Evolutionary conservation across 164 flowering plant genomes (phyloP).

Genomic region (Tetrastigma voinierianum): DNA sequence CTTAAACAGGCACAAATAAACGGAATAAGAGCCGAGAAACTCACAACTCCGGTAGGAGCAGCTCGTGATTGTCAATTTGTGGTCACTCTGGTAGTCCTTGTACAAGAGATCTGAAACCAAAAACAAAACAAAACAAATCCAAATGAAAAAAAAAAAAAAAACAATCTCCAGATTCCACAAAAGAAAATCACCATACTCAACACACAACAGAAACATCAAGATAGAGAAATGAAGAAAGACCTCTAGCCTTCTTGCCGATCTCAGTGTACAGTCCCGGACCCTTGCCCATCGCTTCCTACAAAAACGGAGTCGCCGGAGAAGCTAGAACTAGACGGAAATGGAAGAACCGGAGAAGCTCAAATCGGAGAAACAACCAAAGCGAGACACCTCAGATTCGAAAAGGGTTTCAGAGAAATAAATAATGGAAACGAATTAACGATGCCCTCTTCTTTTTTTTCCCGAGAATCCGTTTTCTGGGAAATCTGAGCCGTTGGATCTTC

Average conservation of each 20-base stretch:
- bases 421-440: too few species aligned
- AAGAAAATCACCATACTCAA: background rate
- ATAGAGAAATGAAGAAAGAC: slow-evolving; percentile 11
- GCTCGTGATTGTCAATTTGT: slow-evolving; percentile 63
- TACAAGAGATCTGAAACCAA: slow-evolving; percentile 49
- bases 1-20: background rate
- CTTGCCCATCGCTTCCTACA: slow-evolving; percentile 27
- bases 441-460: too few species aligned
- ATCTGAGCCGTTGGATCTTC: too few species aligned
- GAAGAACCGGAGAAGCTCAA: background rate
- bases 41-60: slow-evolving; percentile 62
- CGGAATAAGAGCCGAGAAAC: slow-evolving; percentile 16
- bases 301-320: background rate
- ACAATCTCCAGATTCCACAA: background rate
- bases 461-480: too few species aligned
- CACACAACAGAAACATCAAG: background rate
- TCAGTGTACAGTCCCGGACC: slow-evolving; percentile 53
- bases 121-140: background rate
- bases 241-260: slow-evolving; percentile 52
- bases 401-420: too few species aligned
- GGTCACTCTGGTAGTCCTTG: slow-evolving; percentile 65
- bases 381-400: too few species aligned
- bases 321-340: background rate
- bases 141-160: background rate
- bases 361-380: too few species aligned